Base-by-base conservation (phyloP, 2,329 filamentous ascomycete genomes). In the Ceratocystis cacaofunesta region DNA sequence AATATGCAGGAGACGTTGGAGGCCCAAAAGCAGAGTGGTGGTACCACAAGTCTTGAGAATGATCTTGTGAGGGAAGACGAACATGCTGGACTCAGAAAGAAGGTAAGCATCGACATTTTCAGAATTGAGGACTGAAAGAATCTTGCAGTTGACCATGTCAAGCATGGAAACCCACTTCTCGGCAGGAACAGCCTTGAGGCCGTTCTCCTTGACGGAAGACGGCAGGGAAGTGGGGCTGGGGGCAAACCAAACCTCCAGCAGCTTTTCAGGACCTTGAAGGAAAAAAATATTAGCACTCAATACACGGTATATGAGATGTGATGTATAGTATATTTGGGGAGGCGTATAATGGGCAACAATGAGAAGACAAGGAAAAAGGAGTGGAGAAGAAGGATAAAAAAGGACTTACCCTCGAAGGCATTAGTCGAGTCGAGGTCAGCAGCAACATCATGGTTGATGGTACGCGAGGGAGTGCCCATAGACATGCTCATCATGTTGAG, bases 1-100 rank as follows among this genome's bases (percentile, higher is more conserved):
- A 72, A 97, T 96, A 74, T 95, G 90, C 64, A 99, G 81, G 75
- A 99, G 87, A 70, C 90, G 90, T 70, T 90, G 90, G 58, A 99
- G 82, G 22, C 94, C 94, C 61, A 89, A 87, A 5, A 99, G 83
- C 64, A 99, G 79, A 2, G 94, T 99, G 15, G 94, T 99, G 28
- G 94, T 99, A 68, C 94, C 94, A 72, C 94, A 99, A 6, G 94
- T 99, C 84, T 99, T 99, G 70, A 99, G 80, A 68, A 99, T 96
- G 69, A 99, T 83, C 81, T 99, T 99, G 83, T 99, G 94, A n/a
- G 92, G 91, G 76, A 96, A 99, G 71, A 99, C 90, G 74, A 99
- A 99, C 92, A 99, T 96, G 88, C 94, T 97, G 50, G 94, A 97
- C 78, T 99, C 94, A 69, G 94, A 99, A 65, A 99, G 82, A 5